Percentiles rank a stretch among this genome's conserved stretches.
Evolutionary conservation across 2,329 filamentous ascomycete species (phyloP).

Genomic region (Colletotrichum paranaense): DNA sequence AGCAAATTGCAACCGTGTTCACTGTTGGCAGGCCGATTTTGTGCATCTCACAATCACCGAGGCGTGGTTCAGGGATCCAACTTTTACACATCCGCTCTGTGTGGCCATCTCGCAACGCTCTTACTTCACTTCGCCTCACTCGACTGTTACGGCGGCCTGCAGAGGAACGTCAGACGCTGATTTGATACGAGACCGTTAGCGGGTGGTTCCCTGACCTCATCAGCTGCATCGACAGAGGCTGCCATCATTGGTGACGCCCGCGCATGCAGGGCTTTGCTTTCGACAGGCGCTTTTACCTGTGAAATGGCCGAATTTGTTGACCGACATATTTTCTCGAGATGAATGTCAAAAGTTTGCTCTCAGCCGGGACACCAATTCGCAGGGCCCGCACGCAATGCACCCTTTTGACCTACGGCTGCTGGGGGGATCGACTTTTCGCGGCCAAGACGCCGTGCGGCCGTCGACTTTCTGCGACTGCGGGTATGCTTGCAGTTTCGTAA

Average conservation of each 20-base stretch:
- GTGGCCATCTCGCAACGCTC: background rate
- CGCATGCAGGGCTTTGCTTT: constrained; percentile 20
- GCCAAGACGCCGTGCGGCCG: background rate
- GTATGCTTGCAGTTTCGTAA: background rate
- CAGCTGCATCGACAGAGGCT: constrained; percentile 28
- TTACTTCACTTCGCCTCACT: constrained; percentile 21
- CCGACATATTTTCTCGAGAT: constrained; percentile 29
- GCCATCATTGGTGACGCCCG: constrained; percentile 14
- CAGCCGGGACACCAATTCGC: constrained; percentile 20
- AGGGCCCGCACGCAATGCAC: constrained; percentile 11
- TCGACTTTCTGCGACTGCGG: background rate
- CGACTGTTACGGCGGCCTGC: constrained; percentile 19
- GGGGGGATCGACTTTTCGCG: constrained; percentile 4
- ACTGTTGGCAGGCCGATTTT: constrained; percentile 6
- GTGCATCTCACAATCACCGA: constrained; percentile 3
- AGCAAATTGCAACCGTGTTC: background rate
- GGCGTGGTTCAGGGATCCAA: constrained; percentile 24
- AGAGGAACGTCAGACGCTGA: constrained; percentile 31
- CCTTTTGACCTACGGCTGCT: constrained; percentile 15
- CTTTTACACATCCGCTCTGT: background rate
- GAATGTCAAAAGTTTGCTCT: constrained; percentile 17
- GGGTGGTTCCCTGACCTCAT: constrained; percentile 25
- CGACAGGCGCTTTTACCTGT: constrained; percentile 25
- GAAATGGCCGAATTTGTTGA: constrained; percentile 26
- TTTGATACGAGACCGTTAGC: constrained; percentile 27